Base-by-base conservation (phyloP, 192 early-diverging fungal species). In the Nowakowskiella sp. region DNA sequence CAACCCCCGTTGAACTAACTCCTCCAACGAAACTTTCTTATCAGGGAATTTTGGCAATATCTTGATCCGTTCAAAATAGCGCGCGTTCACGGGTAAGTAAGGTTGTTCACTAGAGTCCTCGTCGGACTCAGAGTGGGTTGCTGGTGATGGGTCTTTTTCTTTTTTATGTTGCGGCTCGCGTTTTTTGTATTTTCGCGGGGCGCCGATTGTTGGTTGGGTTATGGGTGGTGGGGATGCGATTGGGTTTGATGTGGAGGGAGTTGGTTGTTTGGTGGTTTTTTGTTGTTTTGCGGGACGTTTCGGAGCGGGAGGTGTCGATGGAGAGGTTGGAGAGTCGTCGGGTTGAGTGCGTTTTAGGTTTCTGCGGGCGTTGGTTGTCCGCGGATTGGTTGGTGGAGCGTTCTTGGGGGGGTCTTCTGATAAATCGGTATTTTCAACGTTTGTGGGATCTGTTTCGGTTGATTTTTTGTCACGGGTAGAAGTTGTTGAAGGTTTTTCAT, bases 91-190 rank as follows among this genome's bases (percentile, higher is more conserved):
- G 13, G 13, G 36, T 13, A 13, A 39, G 13, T 19, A 39, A 13
- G 36, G 36, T 39, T 13, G 36, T 39, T 39, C 36, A 13, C 36
- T 39, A 19, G 13, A 19, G 36, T 13, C 13, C 36, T 13, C 19
- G 36, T 39, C 19, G 36, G 36, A 13, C 19, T 13, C 19, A 19
- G 13, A 19, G 13, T 19, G 13, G 13, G 13, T 19, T 19, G 36
- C 13, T 19, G 13, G 13, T 39, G 13, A 13, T 39, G 13, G 36
- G 13, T 19, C 19, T 13, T 49, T 6, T 36, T 5, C 7, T 36
- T 53, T 34, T 53, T 53, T 9, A 23, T 48, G 45, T 53, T 48
- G 52, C 43, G 23, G 33, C 25, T 53, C 22, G 23, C 30, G 52
- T 53, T 53, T 10, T 25, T 48, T 9, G 22, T 53, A 25, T 48